Percentiles rank a stretch among this genome's conserved stretches.
These are phyloP conservation scores for Colletotrichum camelliae DNA, from an alignment of 2,329 filamentous ascomycete species.

Conservation along the genomic window DNA sequence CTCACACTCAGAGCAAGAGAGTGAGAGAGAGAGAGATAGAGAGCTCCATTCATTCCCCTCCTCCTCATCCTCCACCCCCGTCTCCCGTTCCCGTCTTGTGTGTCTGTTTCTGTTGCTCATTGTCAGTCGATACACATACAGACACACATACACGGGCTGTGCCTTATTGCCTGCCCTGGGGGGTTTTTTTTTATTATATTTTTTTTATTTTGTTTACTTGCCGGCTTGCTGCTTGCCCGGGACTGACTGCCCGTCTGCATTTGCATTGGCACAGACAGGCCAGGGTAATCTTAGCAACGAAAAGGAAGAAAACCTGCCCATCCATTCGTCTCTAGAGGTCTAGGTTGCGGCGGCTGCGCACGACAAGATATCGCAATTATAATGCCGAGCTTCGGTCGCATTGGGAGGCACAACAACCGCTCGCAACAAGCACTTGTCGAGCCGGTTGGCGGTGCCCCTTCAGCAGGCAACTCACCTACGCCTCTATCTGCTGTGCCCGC, in stretches of 20 bases:
- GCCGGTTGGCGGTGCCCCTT: conserved; percentile 37
- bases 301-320: background rate
- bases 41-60: background rate
- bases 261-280: background rate
- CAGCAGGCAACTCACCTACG: conserved; percentile 12
- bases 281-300: background rate
- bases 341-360: conserved; percentile 8
- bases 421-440: conserved; percentile 62
- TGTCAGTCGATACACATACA: background rate
- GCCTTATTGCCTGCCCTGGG: background rate
- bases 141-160: background rate
- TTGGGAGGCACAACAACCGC: conserved; percentile 61
- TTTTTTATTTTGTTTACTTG: background rate
- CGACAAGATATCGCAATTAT: conserved; percentile 24
- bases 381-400: conserved; percentile 61
- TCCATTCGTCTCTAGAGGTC: background rate
- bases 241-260: background rate
- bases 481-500: conserved; percentile 6
- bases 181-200: background rate
- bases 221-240: background rate
- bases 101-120: background rate
- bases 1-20: background rate
- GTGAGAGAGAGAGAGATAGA: background rate
- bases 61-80: background rate
- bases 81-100: background rate